These are phyloP conservation scores for Ophiostoma tasmaniense DNA, from an alignment of 2,329 filamentous ascomycete genomes.

Conservation along the genomic window DNA sequence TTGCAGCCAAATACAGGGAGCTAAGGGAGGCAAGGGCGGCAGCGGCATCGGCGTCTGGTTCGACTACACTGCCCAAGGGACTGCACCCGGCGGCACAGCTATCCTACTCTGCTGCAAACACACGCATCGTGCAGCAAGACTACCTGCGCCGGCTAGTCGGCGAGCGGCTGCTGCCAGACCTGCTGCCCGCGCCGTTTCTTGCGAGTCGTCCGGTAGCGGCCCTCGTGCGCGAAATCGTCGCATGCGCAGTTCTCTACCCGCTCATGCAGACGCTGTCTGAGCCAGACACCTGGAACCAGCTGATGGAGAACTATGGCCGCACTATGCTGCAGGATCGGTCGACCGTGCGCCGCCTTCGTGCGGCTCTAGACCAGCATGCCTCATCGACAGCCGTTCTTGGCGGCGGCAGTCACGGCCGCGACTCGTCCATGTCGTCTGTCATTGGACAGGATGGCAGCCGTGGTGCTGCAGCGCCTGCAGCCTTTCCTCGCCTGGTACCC, in stretches of 20 bases:
- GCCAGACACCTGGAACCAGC: slow-evolving; percentile 94
- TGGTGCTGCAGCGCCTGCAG: background rate
- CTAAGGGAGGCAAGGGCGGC: background rate
- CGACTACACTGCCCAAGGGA: slow-evolving; percentile 32
- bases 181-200: slow-evolving; percentile 66
- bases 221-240: slow-evolving; percentile 80
- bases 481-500: slow-evolving; percentile 70
- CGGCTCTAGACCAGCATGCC: slow-evolving; percentile 87
- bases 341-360: slow-evolving; percentile 83
- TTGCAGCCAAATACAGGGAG: slow-evolving; percentile 87
- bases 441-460: background rate
- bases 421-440: background rate
- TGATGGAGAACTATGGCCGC: slow-evolving; percentile 82
- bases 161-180: slow-evolving; percentile 56
- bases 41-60: background rate
- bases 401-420: background rate
- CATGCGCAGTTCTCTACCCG: slow-evolving; percentile 82
- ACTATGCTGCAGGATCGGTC: slow-evolving; percentile 90
- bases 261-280: slow-evolving; percentile 73
- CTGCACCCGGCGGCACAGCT: slow-evolving; percentile 80
- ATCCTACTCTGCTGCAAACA: slow-evolving; percentile 61
- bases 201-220: slow-evolving; percentile 73
- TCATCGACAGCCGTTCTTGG: slow-evolving; percentile 48
- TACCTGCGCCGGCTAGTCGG: slow-evolving; percentile 71
- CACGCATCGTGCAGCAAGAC: slow-evolving; percentile 77